Conservation (phyloP, 306 rosid species). For the Mucuna pruriens region DNA sequence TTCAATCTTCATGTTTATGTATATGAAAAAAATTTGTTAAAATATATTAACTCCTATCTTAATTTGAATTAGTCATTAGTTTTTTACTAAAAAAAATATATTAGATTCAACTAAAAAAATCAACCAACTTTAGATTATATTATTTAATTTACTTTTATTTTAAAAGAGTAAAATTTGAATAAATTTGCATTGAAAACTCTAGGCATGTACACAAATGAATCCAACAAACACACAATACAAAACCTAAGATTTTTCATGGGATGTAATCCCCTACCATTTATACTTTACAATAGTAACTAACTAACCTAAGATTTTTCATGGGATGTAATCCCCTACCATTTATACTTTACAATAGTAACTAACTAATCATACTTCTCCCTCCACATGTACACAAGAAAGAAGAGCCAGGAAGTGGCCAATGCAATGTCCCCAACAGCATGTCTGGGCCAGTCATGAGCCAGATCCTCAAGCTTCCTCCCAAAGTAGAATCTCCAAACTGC, state of each 20-base stretch:
- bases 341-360: background rate
- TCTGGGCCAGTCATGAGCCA: slow-evolving; percentile 73
- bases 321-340: background rate
- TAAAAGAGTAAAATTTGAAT: background rate
- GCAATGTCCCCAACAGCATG: slow-evolving; percentile 77
- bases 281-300: background rate
- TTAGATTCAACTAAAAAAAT: no score
- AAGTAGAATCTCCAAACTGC: slow-evolving; percentile 86
- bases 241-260: background rate
- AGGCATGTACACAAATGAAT: background rate
- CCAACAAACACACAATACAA: background rate
- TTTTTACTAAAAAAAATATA: no score
- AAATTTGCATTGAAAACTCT: background rate
- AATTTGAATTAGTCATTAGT: no score
- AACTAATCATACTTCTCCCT: slow-evolving; percentile 86
- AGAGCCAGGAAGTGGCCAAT: slow-evolving; percentile 79
- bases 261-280: background rate
- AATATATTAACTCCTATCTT: no score
- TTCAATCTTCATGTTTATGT: no score
- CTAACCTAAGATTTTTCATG: no score
- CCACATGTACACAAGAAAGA: slow-evolving; percentile 77
- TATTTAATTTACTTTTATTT: background rate
- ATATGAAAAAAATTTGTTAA: no score
- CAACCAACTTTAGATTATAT: no score
- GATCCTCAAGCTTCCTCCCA: slow-evolving; percentile 66